A percentile compares a stretch with the other conserved stretches of the same genome.
Evolutionary conservation across 1,139 yeast genomes (phyloP).

Genomic region (Yamadazyma atmosphaerica): DNA sequence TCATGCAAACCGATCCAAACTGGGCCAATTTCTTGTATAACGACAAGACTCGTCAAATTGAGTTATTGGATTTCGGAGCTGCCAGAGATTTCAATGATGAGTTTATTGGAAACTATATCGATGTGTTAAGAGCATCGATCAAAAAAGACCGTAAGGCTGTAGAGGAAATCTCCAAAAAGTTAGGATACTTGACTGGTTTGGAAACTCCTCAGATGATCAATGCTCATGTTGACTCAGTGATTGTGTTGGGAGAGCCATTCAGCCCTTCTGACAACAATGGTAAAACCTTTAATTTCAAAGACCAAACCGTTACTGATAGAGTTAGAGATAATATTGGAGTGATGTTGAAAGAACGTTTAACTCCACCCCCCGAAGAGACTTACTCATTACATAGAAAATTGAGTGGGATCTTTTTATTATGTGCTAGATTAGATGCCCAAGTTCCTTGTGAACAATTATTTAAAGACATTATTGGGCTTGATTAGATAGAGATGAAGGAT

Average conservation of each 20-base stretch:
- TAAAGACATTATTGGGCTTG: slow-evolving; percentile 62
- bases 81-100: slow-evolving; percentile 70
- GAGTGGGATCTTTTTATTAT: slow-evolving; percentile 88
- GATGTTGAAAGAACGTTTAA: slow-evolving; percentile 86
- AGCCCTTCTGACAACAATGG: slow-evolving; percentile 52
- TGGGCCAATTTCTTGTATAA: slow-evolving; percentile 97
- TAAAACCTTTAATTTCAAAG: slow-evolving; percentile 63
- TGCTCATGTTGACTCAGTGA: slow-evolving; percentile 89
- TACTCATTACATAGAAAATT: slow-evolving; percentile 92
- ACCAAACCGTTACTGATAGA: slow-evolving; percentile 91
- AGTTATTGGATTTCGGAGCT: slow-evolving; percentile 93
- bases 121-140: slow-evolving; percentile 76
- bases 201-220: slow-evolving; percentile 86
- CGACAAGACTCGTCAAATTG: slow-evolving; percentile 62
- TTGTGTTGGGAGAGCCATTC: slow-evolving; percentile 93
- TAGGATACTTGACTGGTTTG: slow-evolving; percentile 90
- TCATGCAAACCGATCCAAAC: slow-evolving; percentile 99
- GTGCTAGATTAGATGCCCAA: slow-evolving; percentile 80
- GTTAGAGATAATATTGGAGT: slow-evolving; percentile 82
- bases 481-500: neutral
- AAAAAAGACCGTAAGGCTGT: slow-evolving; percentile 65
- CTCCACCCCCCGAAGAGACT: slow-evolving; percentile 99
- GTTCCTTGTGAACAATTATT: slow-evolving; percentile 84
- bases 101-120: slow-evolving; percentile 70
- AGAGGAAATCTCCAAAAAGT: slow-evolving; percentile 61